phyloP scores from a whole-genome alignment of 371 early-diverging fungal genomes.

The Scutellospora calospora region DNA sequence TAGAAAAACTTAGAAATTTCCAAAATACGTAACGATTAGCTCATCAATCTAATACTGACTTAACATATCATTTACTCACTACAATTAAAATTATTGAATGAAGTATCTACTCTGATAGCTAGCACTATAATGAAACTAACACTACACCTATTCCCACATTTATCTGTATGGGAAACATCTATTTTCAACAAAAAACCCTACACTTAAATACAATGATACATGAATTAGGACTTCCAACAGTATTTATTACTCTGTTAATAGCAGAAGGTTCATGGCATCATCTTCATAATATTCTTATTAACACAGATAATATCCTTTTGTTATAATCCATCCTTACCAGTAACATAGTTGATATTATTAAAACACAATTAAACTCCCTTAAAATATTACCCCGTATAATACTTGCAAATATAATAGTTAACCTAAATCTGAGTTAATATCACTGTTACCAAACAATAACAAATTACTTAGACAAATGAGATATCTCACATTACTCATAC shows the following conservation, averaged over 20 bases:
- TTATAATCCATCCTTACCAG: too few relatives aligned
- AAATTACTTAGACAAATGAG: not conserved
- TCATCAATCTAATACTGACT: not conserved
- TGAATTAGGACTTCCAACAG: not conserved
- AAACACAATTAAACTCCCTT: too few relatives aligned
- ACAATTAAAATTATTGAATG: not conserved
- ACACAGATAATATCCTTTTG: not conserved
- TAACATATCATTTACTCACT: not conserved
- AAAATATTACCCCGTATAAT: too few relatives aligned
- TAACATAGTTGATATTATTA: too few relatives aligned
- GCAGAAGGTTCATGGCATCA: not conserved
- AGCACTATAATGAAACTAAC: not conserved
- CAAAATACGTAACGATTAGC: not conserved
- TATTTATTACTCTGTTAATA: constrained; percentile 5
- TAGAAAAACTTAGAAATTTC: constrained; percentile 14
- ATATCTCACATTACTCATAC: not conserved
- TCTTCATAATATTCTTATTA: not conserved
- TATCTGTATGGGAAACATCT: not conserved
- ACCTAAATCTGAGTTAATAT: not conserved
- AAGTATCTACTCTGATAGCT: not conserved
- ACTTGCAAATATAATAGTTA: not conserved
- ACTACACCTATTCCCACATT: not conserved
- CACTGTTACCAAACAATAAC: too few relatives aligned
- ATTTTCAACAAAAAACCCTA: constrained; percentile 14
- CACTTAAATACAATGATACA: constrained; percentile 17